These are phyloP conservation scores for Komagataella ulmi DNA, from an alignment of 805 yeast species.

Conservation along the genomic window DNA sequence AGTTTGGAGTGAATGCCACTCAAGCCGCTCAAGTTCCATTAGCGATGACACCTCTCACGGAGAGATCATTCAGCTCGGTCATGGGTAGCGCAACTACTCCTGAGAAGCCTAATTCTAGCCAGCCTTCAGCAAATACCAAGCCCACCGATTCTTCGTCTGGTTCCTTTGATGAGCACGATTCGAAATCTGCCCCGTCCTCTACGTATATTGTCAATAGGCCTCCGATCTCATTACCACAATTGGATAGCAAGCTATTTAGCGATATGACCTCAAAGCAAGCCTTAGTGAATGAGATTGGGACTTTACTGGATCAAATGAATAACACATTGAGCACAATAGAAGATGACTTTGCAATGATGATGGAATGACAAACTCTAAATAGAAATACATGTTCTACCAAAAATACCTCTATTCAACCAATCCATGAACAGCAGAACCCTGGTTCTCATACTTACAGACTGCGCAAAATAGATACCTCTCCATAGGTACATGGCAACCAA, in stretches of 20 bases:
- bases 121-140: not conserved
- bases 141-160: not conserved
- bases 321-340: not conserved
- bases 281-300: not conserved
- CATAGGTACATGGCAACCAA: constrained; percentile 59
- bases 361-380: not conserved
- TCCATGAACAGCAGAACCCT: constrained; percentile 53
- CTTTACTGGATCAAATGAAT: not conserved
- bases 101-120: not conserved
- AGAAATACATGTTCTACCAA: constrained; percentile 22
- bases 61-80: constrained; percentile 18
- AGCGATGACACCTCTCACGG: constrained; percentile 76
- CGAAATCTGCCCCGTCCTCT: not conserved
- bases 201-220: not conserved
- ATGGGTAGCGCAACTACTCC: not conserved
- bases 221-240: not conserved
- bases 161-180: not conserved
- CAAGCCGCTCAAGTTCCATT: constrained; percentile 36
- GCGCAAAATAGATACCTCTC: constrained; percentile 61
- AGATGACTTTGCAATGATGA: not conserved
- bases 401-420: constrained; percentile 51
- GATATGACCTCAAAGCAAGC: not conserved
- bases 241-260: not conserved
- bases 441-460: constrained; percentile 50
- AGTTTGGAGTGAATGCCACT: constrained; percentile 51